Evolutionary conservation across 345 rosid genomes (phyloP), one percentile per base, ranked within the genome.

Genomic region (Corchorus olitorius): DNA sequence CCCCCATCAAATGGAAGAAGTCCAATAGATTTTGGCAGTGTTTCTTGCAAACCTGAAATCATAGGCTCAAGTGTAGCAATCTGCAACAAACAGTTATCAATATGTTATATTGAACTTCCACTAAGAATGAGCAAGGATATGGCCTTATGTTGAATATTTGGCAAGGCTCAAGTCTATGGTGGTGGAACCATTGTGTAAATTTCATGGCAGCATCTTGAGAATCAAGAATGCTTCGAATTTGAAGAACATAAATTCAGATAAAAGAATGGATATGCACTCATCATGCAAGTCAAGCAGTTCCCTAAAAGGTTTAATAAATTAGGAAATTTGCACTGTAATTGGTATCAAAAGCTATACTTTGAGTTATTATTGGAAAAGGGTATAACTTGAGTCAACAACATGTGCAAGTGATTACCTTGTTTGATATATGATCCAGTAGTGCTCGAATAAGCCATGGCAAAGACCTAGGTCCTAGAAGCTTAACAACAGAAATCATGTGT

Each of bases 401-500:
- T 63, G 75, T 52, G 61, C 68, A 48, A 60, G 75, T 56, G 61
- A 65, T 65, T 81, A 90, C 99, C 97, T 93, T 96, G 80, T 92
- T 93, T 78, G 99, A 91, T 86, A 96, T 90, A 77, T 93, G 97
- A 83, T 93, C 99, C 59, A 96, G 88, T n/a, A 93, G 87, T 49
- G 98, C 97, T 73, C 98, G 87, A 77, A 96, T 91, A 75, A 96
- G 95, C 99, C 99, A 96, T 61, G 99, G 98, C 85, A 96, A 75
- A 46, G 99, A 96, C 84, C 97, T 92, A 39, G 97, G 87, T 75
- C 98, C 99, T 70, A 96, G 92, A 83, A 96, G 97, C 81, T 86
- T 88, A 76, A 90, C 97, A 64, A 91, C 74, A 54, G 99, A 89
- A 88, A 91, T 89, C 85, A 96, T 80, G 82, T 96, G 99, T 11